These are phyloP conservation scores for Daldinia vernicosa DNA, from an alignment of 495 filamentous ascomycete genomes.

Conservation along the genomic window DNA sequence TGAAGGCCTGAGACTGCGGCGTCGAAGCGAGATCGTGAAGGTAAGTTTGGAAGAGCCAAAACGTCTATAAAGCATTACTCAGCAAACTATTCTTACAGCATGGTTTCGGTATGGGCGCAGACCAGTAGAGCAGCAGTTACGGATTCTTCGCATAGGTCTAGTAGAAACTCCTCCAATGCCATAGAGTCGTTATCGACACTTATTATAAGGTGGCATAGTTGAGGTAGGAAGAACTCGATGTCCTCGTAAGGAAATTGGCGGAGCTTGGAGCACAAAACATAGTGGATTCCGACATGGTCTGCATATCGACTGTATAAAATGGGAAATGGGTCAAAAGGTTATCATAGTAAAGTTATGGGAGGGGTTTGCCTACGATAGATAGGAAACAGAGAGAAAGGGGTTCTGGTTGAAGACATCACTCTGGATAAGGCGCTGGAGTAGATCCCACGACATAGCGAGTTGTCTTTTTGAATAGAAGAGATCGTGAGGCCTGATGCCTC, in stretches of 20 bases:
- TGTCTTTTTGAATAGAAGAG: slow-evolving; percentile 27
- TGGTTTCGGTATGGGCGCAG: slow-evolving; percentile 43
- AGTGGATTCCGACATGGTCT: slow-evolving; percentile 82
- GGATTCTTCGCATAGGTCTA: slow-evolving; percentile 81
- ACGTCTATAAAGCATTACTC: slow-evolving; percentile 64
- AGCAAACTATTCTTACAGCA: slow-evolving; percentile 19
- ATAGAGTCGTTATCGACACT: slow-evolving; percentile 85
- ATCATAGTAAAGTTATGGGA: slow-evolving; percentile 8
- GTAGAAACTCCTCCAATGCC: slow-evolving; percentile 81
- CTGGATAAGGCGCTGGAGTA: slow-evolving; percentile 80
- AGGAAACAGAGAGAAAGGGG: slow-evolving; percentile 79
- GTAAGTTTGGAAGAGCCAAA: slow-evolving; percentile 85
- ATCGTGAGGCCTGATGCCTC: slow-evolving; percentile 44
- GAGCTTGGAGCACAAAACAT: slow-evolving; percentile 80
- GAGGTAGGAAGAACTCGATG: slow-evolving; percentile 85
- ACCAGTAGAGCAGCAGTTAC: slow-evolving; percentile 80
- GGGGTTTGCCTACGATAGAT: slow-evolving; percentile 70
- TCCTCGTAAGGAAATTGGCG: slow-evolving; percentile 83
- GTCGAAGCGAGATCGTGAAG: slow-evolving; percentile 75
- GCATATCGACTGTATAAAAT: slow-evolving; percentile 71
- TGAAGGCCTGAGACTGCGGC: slow-evolving; percentile 73
- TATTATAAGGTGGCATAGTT: slow-evolving; percentile 80
- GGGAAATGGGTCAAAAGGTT: slow-evolving; percentile 35
- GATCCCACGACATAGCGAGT: slow-evolving; percentile 63
- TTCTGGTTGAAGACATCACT: slow-evolving; percentile 85